Percentiles rank a stretch among this genome's conserved stretches.
phyloP scores from a whole-genome alignment of 768 basidiomycete species.

The Amanita pseudoporphyria region DNA sequence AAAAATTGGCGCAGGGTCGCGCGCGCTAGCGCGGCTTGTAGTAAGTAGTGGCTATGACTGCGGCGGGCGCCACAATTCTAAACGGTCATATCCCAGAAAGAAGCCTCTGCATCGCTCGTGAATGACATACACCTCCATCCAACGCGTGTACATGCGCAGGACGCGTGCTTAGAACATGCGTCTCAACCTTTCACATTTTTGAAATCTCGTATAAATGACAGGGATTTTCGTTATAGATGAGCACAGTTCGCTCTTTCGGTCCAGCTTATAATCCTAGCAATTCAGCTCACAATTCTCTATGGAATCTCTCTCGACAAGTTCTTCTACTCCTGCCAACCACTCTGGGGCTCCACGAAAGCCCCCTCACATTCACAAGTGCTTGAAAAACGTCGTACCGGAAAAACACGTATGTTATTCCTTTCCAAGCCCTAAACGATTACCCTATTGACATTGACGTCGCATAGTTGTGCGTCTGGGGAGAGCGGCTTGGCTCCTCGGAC shows the following conservation, averaged over 20 bases:
- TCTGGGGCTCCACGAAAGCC: too few relatives aligned
- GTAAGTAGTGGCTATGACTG: too few relatives aligned
- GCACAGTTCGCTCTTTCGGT: not conserved
- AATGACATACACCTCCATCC: not conserved
- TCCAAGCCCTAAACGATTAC: not conserved
- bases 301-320: too few relatives aligned
- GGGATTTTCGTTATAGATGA: not conserved
- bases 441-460: not conserved
- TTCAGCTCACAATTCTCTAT: too few relatives aligned
- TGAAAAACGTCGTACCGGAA: not conserved
- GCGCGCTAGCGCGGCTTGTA: too few relatives aligned
- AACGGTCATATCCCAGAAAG: not conserved
- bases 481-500: not conserved
- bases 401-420: not conserved
- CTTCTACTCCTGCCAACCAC: too few relatives aligned
- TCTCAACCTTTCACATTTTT: not conserved
- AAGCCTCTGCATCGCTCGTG: constrained; percentile 1
- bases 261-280: not conserved
- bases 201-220: not conserved
- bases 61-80: not conserved
- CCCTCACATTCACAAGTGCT: not conserved
- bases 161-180: not conserved
- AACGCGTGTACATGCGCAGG: not conserved
- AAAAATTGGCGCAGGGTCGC: too few relatives aligned
- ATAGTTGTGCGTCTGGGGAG: not conserved